phyloP scores from a whole-genome alignment of 1,139 yeast genomes.

The Geotrichum phurueaensis region DNA sequence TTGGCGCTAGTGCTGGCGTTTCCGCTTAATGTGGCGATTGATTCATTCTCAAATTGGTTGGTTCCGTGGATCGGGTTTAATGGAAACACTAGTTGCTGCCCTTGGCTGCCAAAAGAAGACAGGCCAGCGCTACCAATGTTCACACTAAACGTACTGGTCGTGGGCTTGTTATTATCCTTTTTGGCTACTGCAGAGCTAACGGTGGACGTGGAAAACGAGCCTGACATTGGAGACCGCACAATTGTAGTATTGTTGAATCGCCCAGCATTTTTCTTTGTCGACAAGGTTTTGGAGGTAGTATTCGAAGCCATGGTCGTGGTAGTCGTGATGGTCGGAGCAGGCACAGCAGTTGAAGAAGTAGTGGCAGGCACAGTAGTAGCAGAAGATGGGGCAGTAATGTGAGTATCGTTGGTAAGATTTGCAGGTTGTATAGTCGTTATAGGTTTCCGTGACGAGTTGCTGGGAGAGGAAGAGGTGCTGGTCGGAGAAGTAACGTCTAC shows the following conservation, averaged over 20 bases:
- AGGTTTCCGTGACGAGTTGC: constrained; percentile 7
- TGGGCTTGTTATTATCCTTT: constrained; percentile 5
- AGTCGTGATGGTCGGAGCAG: neutral
- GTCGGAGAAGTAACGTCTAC: constrained; percentile 5
- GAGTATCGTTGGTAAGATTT: neutral
- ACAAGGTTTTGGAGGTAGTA: neutral
- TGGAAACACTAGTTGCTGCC: constrained; percentile 19
- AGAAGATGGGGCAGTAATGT: neutral
- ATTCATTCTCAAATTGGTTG: constrained; percentile 14
- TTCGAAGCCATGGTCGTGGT: neutral
- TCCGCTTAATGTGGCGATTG: constrained; percentile 13
- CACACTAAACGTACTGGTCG: constrained; percentile 11
- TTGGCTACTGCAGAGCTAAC: constrained; percentile 9
- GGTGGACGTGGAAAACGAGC: constrained; percentile 4
- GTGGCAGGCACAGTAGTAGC: neutral
- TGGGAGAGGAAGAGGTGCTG: constrained; percentile 5
- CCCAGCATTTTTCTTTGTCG: neutral
- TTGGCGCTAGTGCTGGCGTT: constrained; percentile 1
- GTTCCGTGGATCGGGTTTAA: constrained; percentile 8
- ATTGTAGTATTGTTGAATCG: neutral
- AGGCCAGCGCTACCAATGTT: constrained; percentile 4
- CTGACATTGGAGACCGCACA: constrained; percentile 8
- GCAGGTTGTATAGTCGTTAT: constrained; percentile 5
- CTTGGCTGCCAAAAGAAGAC: constrained; percentile 17
- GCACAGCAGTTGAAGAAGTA: neutral